Base-by-base conservation (phyloP, 2,329 filamentous ascomycete species). In the Diaporthe destruens region DNA sequence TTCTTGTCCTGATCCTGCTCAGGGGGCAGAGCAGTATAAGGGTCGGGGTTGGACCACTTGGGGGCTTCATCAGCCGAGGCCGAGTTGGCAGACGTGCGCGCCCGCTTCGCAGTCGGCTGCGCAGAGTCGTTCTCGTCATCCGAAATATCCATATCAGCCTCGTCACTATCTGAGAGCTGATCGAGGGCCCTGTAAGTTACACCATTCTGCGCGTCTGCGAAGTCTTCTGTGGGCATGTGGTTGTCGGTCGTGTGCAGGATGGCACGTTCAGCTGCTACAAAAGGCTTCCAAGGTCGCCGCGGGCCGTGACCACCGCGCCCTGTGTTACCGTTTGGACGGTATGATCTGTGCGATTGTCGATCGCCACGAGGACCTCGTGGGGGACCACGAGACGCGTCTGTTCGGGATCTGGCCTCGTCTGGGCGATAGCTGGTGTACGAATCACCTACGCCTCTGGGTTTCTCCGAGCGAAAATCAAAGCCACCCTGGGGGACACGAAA, bases 21-120 rank as follows among this genome's bases (percentile, higher is more conserved):
- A 8, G 94, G 95, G 11, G 96, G 96, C 12, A 98, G 85, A 2
- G 90, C 93, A 7, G 94, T 97, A 82, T 98, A 98, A 0, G 95
- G 95, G 80, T 98, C 96, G 4, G 96, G 95, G 77, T 98, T 98
- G 6, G 95, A 98, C 96, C 96, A 98, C 81, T 93, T 95, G 3
- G 95, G 94, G 6, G 80, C 82, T 18, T 85, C 83, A 70, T 85
- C 78, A n/a, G 83, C 79, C 11, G 20, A 18, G 11, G 80, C 80
- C 20, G 78, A 75, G 6, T 80, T 68, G 20, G 25, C 42, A 23
- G 29, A 42, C 18, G 69, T 73, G 42, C 85, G 84, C 3, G 79
- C 79, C 14, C 86, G 85, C 77, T 88, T 88, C 63, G 77, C 79
- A 3, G 81, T 82, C 16, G 85, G 85, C 71, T 85, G 80, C 57